A percentile compares a stretch with the other conserved stretches of the same genome.
These are phyloP conservation scores for Penicillium sp. DNA, from an alignment of 2,329 filamentous ascomycete genomes.

Conservation along the genomic window DNA sequence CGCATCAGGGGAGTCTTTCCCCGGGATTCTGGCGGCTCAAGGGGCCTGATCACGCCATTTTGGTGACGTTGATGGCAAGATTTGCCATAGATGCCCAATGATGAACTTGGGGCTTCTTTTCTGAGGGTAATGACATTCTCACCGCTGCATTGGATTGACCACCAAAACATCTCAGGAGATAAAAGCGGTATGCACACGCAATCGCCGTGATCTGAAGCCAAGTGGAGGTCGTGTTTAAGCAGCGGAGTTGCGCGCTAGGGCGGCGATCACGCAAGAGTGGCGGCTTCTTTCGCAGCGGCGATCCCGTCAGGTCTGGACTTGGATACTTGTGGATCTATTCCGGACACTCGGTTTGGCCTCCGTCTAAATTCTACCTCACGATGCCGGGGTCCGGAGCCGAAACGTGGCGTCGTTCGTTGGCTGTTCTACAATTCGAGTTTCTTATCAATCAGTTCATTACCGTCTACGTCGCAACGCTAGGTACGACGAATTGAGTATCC, in stretches of 20 bases:
- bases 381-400: background rate
- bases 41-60: constrained; percentile 23
- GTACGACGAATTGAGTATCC: background rate
- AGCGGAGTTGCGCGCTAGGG: constrained; percentile 16
- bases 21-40: constrained; percentile 9
- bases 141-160: constrained; percentile 15
- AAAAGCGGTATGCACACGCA: background rate
- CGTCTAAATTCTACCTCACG: background rate
- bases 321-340: background rate
- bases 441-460: background rate
- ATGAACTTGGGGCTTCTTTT: background rate
- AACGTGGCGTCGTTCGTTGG: background rate
- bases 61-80: constrained; percentile 23
- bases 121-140: background rate
- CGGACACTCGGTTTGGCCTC: background rate
- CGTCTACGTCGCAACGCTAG: background rate
- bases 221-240: constrained; percentile 21
- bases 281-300: background rate
- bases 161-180: background rate
- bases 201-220: background rate
- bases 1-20: background rate
- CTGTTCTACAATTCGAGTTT: background rate
- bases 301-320: background rate
- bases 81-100: constrained; percentile 17
- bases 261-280: constrained; percentile 31